Conservation (phyloP, 2,329 filamentous ascomycete species). For the Calonectria pseudoreteaudii region DNA sequence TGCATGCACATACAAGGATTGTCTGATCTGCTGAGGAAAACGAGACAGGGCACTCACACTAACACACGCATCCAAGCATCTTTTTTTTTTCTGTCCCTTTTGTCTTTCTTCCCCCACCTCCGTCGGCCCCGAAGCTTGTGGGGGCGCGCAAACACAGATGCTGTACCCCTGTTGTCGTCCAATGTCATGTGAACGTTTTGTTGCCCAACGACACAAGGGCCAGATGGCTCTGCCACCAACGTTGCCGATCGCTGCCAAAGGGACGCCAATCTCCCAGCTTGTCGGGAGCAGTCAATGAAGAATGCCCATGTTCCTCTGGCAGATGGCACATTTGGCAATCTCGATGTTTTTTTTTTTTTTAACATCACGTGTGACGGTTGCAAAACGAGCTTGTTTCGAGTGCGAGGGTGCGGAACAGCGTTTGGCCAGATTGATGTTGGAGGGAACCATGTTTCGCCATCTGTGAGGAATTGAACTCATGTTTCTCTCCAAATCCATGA, state of each 20-base stretch:
- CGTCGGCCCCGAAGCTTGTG: constrained; percentile 17
- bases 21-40: constrained; percentile 9
- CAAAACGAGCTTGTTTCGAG: not conserved
- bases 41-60: not conserved
- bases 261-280: constrained; percentile 22
- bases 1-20: constrained; percentile 10
- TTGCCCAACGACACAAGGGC: not conserved
- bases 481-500: not conserved
- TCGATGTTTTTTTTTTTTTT: not conserved
- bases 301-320: not conserved
- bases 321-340: not conserved
- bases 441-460: not conserved
- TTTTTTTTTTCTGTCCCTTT: not conserved
- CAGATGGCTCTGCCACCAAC: constrained; percentile 8
- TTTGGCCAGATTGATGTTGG: not conserved
- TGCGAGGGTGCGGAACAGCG: not conserved
- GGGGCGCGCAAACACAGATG: not conserved
- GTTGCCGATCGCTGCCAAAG: constrained; percentile 23
- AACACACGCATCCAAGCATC: not conserved
- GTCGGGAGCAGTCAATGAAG: constrained; percentile 6
- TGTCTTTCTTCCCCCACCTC: not conserved
- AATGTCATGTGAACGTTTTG: constrained; percentile 7
- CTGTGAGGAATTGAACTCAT: not conserved
- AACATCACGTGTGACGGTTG: constrained; percentile 5
- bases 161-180: not conserved